Base-by-base conservation (phyloP, 2,329 filamentous ascomycete species). In the Colletotrichum sp. region DNA sequence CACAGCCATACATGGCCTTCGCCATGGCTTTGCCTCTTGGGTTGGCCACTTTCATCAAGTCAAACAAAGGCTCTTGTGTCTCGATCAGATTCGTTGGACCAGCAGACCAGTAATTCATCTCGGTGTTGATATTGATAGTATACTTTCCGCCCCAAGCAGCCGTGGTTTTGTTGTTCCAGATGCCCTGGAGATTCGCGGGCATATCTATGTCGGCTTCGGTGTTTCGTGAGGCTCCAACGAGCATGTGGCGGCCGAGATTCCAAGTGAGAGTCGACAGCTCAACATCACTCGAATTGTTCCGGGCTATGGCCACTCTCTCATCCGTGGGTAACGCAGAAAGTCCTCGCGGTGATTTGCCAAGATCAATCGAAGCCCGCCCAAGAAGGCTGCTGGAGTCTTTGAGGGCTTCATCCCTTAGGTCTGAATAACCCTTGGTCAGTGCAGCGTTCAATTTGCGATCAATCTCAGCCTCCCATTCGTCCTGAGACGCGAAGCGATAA, bases 61-160 rank as follows among this genome's bases (percentile, higher is more conserved):
- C 79, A 38, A 88, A 86, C 0, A 90, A 71, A 0, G 87, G 86
- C 3, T 81, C 69, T 21, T 87, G 83, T 4, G 82, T 85, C 56
- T 88, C 86, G 5, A 79, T 66, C 0, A 86, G 76, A 6, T 82
- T 83, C 5, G 81, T 82, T 4, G 80, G 71, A 7, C 81, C 79
- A 2, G 80, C 80, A 1, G 81, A 82, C 85, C 84, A 87, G 75
- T 87, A 86, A 78, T 86, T 86, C 80, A 82, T 82, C 75, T 87
- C 80, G 3, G 83, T 76, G 68, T 87, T 87, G 78, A 86, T 86
- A 77, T 87, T 87, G 72, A 86, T 82, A 5, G 85, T 86, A 75
- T 83, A 87, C 76, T 86, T 86, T 58, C 82, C 82, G 7, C 83
- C 83, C 85, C 85, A 87, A 1, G 86, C 80, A 1, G 81, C 81